Conservation (phyloP, 352 stramenopile species). For the Globisporangium rhizosaccharum region DNA sequence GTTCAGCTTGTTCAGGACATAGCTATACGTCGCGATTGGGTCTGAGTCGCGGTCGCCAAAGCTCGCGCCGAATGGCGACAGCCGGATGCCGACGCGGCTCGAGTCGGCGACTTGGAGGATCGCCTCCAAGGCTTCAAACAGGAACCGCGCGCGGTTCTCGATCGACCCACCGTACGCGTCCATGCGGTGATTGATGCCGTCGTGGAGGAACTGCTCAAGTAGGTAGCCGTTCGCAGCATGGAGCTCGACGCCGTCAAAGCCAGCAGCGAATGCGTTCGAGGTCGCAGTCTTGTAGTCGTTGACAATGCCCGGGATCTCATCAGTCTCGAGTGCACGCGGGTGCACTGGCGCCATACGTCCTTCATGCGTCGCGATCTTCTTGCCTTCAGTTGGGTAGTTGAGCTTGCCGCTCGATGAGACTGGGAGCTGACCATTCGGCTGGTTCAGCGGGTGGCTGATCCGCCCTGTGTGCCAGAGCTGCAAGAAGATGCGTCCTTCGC, state of each 20-base stretch:
- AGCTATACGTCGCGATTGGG: slow-evolving; percentile 40
- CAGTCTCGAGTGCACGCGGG: slow-evolving; percentile 43
- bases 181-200: slow-evolving; percentile 73
- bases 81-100: slow-evolving; percentile 33
- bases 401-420: slow-evolving; percentile 24
- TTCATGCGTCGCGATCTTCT: slow-evolving; percentile 17
- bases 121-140: slow-evolving; percentile 67
- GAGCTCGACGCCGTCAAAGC: slow-evolving; percentile 89
- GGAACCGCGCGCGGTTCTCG: slow-evolving; percentile 80
- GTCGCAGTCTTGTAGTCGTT: slow-evolving; percentile 60
- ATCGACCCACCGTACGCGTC: slow-evolving; percentile 84
- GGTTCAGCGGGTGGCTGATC: slow-evolving; percentile 35
- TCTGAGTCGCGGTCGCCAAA: slow-evolving; percentile 47
- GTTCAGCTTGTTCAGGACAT: slow-evolving; percentile 51
- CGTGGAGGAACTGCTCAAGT: slow-evolving; percentile 88
- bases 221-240: slow-evolving; percentile 91
- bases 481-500: slow-evolving; percentile 47
- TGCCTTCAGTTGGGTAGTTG: slow-evolving; percentile 4
- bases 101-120: slow-evolving; percentile 35
- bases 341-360: slow-evolving; percentile 19
- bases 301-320: slow-evolving; percentile 67
- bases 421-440: slow-evolving; percentile 26
- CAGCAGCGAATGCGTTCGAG: slow-evolving; percentile 58
- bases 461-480: slow-evolving; percentile 78
- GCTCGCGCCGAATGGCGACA: slow-evolving; percentile 41